These are phyloP conservation scores for Xerocomus amazonicus DNA, from an alignment of 1,284 basidiomycete genomes.

Conservation along the genomic window DNA sequence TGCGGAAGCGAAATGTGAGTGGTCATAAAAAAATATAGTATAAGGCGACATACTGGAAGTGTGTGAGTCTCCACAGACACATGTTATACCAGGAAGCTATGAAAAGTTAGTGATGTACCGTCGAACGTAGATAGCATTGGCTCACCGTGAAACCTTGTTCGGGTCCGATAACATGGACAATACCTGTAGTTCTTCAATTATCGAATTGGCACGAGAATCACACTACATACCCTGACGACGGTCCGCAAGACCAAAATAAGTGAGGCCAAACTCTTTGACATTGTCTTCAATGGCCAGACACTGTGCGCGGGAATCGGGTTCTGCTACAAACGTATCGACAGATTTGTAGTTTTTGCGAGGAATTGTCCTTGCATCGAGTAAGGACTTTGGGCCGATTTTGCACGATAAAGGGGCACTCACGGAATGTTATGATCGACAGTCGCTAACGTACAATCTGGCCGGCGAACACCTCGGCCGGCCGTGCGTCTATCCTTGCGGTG, in stretches of 20 bases:
- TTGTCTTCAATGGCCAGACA: conserved; percentile 90
- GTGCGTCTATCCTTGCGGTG: conserved; percentile 52
- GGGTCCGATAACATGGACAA: conserved; percentile 94
- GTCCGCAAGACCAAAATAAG: conserved; percentile 93
- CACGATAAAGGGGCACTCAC: conserved; percentile 47
- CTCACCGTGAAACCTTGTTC: conserved; percentile 92
- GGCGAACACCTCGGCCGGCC: conserved; percentile 78
- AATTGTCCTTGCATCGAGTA: conserved; percentile 54
- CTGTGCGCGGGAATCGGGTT: conserved; percentile 92
- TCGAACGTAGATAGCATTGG: not conserved
- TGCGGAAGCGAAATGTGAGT: conserved; percentile 29
- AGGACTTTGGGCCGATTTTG: conserved; percentile 9
- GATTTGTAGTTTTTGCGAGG: conserved; percentile 85
- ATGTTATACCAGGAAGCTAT: conserved; percentile 90
- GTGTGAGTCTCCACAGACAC: conserved; percentile 95
- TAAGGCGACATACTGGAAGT: conserved; percentile 66
- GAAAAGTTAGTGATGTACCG: not conserved
- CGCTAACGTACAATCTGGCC: conserved; percentile 92
- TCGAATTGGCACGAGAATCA: not conserved
- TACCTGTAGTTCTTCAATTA: conserved; percentile 50
- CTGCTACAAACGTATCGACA: conserved; percentile 76
- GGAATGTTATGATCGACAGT: conserved; percentile 97
- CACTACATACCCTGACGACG: conserved; percentile 70
- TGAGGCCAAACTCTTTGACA: conserved; percentile 92
- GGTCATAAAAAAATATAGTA: not conserved